These are phyloP conservation scores for Penicillium sp. DNA, from an alignment of 2,329 filamentous ascomycete species.

Conservation along the genomic window DNA sequence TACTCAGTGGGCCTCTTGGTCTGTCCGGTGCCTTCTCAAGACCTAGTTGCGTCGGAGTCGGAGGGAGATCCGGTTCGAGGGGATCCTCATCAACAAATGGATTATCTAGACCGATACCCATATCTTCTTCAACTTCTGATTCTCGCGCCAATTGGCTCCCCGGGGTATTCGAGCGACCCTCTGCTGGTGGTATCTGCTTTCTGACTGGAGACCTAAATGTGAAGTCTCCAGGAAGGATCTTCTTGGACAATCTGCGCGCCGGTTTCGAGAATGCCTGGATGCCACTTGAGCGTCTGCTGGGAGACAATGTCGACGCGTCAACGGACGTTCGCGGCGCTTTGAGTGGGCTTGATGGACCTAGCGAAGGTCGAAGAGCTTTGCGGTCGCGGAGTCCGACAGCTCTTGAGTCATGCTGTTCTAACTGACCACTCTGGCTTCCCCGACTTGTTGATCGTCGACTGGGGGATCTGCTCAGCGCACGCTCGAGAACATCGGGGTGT, in stretches of 20 bases:
- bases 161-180: constrained; percentile 23
- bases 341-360: constrained; percentile 28
- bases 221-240: constrained; percentile 30
- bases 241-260: constrained; percentile 34
- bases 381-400: constrained; percentile 33
- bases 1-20: constrained; percentile 31
- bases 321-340: constrained; percentile 12
- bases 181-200: constrained; percentile 7
- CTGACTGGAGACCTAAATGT: constrained; percentile 28
- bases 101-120: constrained; percentile 16
- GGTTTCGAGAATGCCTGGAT: constrained; percentile 37
- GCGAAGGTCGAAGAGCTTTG: constrained; percentile 37
- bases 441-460: constrained; percentile 26
- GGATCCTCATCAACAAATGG: constrained; percentile 27
- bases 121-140: constrained; percentile 18
- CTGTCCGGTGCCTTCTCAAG: constrained; percentile 34
- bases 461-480: constrained; percentile 41
- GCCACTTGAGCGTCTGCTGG: constrained; percentile 28
- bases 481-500: constrained; percentile 55
- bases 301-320: constrained; percentile 19
- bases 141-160: constrained; percentile 33
- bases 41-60: constrained; percentile 42
- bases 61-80: constrained; percentile 62
- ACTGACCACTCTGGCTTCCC: constrained; percentile 11
- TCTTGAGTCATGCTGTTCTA: constrained; percentile 17